Conservation (phyloP, 2,329 filamentous ascomycete genomes). For the Neopestalotiopsis rosae region DNA sequence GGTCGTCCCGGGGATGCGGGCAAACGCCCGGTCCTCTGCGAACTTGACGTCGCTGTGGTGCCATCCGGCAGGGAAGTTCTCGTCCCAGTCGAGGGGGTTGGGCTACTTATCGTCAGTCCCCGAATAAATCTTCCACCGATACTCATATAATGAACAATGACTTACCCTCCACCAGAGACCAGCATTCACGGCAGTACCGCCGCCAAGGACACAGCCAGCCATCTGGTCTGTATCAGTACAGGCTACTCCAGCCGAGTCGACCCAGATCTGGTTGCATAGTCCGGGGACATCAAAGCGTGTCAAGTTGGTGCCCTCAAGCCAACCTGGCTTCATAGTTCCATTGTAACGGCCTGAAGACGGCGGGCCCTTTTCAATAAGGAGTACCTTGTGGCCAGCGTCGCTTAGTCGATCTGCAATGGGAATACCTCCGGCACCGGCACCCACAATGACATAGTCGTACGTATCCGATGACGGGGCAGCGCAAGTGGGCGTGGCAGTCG, state of each 20-base stretch:
- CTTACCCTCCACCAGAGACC: slow-evolving; percentile 69
- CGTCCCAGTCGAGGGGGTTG: slow-evolving; percentile 70
- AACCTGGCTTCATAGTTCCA: slow-evolving; percentile 63
- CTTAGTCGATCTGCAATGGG: slow-evolving; percentile 65
- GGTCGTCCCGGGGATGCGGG: slow-evolving; percentile 73
- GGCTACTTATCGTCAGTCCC: slow-evolving; percentile 43
- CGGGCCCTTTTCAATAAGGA: slow-evolving; percentile 67
- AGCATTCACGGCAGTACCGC: slow-evolving; percentile 70
- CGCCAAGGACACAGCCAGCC: slow-evolving; percentile 74
- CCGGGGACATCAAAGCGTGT: slow-evolving; percentile 76
- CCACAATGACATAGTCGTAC: slow-evolving; percentile 67
- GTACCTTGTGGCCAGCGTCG: slow-evolving; percentile 67
- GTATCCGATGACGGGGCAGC: slow-evolving; percentile 36
- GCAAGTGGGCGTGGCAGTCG: slow-evolving; percentile 24
- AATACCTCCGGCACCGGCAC: slow-evolving; percentile 64
- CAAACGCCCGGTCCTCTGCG: slow-evolving; percentile 67
- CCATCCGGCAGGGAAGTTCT: slow-evolving; percentile 76
- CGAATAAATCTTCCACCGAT: slow-evolving; percentile 13
- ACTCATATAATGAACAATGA: slow-evolving; percentile 18
- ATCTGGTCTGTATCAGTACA: slow-evolving; percentile 76
- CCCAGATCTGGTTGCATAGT: slow-evolving; percentile 74
- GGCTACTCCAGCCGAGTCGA: slow-evolving; percentile 65
- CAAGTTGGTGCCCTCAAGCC: slow-evolving; percentile 65
- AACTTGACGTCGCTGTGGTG: slow-evolving; percentile 65
- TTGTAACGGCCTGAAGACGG: slow-evolving; percentile 69